These are phyloP conservation scores for Phoma sp. DNA, from an alignment of 2,329 filamentous ascomycete species.

Conservation along the genomic window DNA sequence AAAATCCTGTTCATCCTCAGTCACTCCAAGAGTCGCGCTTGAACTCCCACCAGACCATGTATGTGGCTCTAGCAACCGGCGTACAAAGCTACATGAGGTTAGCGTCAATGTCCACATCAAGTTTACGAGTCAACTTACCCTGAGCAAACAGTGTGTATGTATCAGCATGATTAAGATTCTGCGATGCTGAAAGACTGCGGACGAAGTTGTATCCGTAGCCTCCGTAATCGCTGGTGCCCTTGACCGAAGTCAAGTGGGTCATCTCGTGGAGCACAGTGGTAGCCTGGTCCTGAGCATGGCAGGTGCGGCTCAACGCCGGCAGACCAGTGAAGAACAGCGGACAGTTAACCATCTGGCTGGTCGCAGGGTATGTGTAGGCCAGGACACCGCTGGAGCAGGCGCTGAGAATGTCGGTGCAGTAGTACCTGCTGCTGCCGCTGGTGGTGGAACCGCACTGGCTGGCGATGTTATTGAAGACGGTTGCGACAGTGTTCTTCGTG, in stretches of 20 bases:
- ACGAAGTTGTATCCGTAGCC: slow-evolving; percentile 60
- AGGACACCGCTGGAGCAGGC: slow-evolving; percentile 59
- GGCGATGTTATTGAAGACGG: slow-evolving; percentile 59
- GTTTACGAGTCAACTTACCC: slow-evolving; percentile 8
- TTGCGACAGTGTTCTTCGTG: slow-evolving; percentile 57
- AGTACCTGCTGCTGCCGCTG: slow-evolving; percentile 58
- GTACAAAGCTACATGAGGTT: slow-evolving; percentile 3
- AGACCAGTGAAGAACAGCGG: slow-evolving; percentile 62
- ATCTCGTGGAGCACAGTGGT: slow-evolving; percentile 68
- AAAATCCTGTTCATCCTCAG: too few species aligned
- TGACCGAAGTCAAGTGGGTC: slow-evolving; percentile 63
- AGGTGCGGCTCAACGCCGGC: slow-evolving; percentile 54
- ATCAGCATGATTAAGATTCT: slow-evolving; percentile 68
- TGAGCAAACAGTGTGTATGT: slow-evolving; percentile 53
- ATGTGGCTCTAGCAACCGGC: slow-evolving; percentile 1
- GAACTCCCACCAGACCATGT: too few species aligned
- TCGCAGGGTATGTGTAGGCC: slow-evolving; percentile 63
- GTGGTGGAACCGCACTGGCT: slow-evolving; percentile 60
- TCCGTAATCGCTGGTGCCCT: slow-evolving; percentile 63
- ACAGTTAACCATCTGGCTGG: slow-evolving; percentile 65
- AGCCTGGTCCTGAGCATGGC: slow-evolving; percentile 68
- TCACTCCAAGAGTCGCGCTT: too few species aligned
- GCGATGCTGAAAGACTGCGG: slow-evolving; percentile 51
- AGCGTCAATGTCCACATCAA: neutral
- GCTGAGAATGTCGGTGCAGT: slow-evolving; percentile 62